Evolutionary conservation across 1,284 basidiomycete genomes (phyloP), one percentile per base, ranked within the genome.

Genomic region (Veloboletus limbatus): DNA sequence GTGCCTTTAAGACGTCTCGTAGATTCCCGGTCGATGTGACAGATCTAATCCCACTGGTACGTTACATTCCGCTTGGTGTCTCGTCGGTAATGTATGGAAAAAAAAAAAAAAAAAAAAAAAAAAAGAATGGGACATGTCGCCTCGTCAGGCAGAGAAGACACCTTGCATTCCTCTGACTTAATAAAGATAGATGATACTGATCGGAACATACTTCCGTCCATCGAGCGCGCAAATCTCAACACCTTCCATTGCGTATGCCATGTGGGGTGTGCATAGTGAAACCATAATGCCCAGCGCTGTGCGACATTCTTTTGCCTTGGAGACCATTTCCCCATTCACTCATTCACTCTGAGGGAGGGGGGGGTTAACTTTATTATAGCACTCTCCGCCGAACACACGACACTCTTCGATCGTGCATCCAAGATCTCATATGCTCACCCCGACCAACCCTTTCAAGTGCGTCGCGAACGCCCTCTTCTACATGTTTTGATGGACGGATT

Each of bases 21-120:
- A 60, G 58, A 49, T 60, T 47, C 10, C 49, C 59, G 51, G 37
- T 39, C 45, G 59, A 46, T 52, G 37, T 14, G 22, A 27, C 17
- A 28, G 39, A 24, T 22, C 47, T 45, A 2, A 14, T n/a, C 18
- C 21, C 16, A 27, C 20, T 4, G 30, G 44, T 45, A 49, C 48
- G 47, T 58, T 33, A 40, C 40, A 21, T 27, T 25, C 42, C 22
- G 25, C 30, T 28, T 27, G 10, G 25, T 26, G 30, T 44, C 35
- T 31, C 31, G 7, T 21, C 20, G 17, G 14, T 14, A 14, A n/a
- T n/a, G n/a, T n/a, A n/a, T n/a, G n/a, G n/a, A n/a, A n/a, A n/a
- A n/a, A n/a, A n/a, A n/a, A n/a, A n/a, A n/a, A n/a, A n/a, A n/a
- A n/a, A n/a, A n/a, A n/a, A n/a, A n/a, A n/a, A n/a, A n/a, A n/a